A percentile compares a stretch with the other conserved stretches of the same genome.
These are phyloP conservation scores for Ogataea paraovalis DNA, from an alignment of 805 yeast species.

Conservation along the genomic window DNA sequence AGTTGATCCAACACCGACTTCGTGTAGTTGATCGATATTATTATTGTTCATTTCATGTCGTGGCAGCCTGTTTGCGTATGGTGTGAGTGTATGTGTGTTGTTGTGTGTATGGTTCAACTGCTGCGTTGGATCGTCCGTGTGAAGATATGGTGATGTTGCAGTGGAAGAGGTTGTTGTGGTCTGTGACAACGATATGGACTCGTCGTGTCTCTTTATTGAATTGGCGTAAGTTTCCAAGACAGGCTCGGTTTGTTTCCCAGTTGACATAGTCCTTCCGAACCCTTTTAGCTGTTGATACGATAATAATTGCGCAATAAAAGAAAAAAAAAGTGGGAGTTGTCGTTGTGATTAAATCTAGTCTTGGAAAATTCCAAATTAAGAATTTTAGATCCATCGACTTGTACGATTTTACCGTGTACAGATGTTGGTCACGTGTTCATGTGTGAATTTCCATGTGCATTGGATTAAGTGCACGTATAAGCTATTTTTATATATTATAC, in stretches of 20 bases:
- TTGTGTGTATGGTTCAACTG: not conserved
- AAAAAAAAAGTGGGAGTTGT: no score
- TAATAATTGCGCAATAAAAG: no score
- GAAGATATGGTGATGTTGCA: conserved; percentile 14
- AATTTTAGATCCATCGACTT: no score
- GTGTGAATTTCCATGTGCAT: no score
- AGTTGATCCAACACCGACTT: not conserved
- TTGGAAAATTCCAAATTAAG: no score
- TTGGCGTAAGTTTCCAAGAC: conserved; percentile 7
- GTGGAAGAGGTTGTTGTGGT: conserved; percentile 8
- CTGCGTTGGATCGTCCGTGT: conserved; percentile 5
- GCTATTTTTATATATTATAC: no score
- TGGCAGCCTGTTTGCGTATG: not conserved
- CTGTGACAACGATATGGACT: not conserved
- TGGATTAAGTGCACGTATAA: no score
- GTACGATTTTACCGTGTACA: no score
- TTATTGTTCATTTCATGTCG: not conserved
- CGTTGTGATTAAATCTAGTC: no score
- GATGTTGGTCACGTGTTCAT: no score
- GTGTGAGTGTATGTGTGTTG: not conserved
- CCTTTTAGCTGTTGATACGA: no score
- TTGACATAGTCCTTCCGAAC: not conserved
- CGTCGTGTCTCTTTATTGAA: conserved; percentile 20
- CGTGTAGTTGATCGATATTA: not conserved
- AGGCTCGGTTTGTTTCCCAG: not conserved